Base-by-base conservation (phyloP, 768 basidiomycete genomes). In the Paxillus involutus region DNA sequence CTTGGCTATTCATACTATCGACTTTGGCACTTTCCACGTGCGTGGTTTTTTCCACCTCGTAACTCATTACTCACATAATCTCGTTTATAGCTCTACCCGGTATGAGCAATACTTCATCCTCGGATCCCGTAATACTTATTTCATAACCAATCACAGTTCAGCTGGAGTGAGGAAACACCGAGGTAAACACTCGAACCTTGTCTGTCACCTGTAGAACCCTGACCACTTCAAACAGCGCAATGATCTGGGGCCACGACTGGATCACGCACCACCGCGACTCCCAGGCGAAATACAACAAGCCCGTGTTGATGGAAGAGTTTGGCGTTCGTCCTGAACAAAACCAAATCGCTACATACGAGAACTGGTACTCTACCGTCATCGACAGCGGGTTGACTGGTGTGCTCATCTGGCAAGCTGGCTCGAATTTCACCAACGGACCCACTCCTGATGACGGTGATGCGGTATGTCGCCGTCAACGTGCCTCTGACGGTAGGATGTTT, bases 251-350 rank as follows among this genome's bases (percentile, higher is more conserved):
- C 40, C 68, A 67, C 6, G 76, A 81, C 47, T 88, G 85, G 85
- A 85, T 88, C 61, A 67, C 69, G 2, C 83, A 85, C 67, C 86
- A 88, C 65, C 77, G 77, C 13, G 64, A 75, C 0, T 75, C 80
- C 6, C 79, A 81, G 65, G 77, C 72, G 47, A 69, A 66, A 4
- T 71, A 67, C 40, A 76, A 78, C 59, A 88, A 89, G 67, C 84
- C 86, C 4, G 83, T 83, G 10, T 76, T 87, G 58, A 57, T 85
- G 39, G 85, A 88, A 62, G 86, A 87, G 58, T 87, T 84, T 58
- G 85, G 85, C 35, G 77, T 85, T 5, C 9, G n/a, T 8, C 43
- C 39, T 3, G 13, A 43, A 36, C 47, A 53, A 7, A 66, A 55
- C 53, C 81, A 82, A 59, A 56, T 73, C 0, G 65, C 73, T 0